Percentiles rank a stretch among this genome's conserved stretches.
Evolutionary conservation across 106 monocot genomes (phyloP).

Genomic region (Dendrobium chrysotoxum): DNA sequence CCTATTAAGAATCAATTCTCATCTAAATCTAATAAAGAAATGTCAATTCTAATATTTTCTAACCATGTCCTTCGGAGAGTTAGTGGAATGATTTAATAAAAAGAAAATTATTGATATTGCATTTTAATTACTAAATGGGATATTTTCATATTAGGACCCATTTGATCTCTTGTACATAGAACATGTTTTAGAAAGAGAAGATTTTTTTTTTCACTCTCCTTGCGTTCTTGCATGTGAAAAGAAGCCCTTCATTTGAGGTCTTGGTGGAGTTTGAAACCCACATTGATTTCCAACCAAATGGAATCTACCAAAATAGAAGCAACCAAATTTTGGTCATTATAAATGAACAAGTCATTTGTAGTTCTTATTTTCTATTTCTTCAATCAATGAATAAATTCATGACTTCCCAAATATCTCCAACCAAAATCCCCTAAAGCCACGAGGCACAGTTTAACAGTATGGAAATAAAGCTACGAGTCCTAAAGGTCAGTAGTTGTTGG

Average conservation of each 20-base stretch:
- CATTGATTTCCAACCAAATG: not conserved
- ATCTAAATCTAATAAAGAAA: no score
- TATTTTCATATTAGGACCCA: not conserved
- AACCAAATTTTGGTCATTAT: not conserved
- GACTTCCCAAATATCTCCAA: not conserved
- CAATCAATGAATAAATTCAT: not conserved
- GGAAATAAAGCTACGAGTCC: not conserved
- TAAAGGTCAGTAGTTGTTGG: not conserved
- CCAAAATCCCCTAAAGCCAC: not conserved
- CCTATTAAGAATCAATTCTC: no score
- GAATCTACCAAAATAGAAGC: not conserved
- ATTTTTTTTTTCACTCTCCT: not conserved
- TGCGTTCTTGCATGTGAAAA: not conserved
- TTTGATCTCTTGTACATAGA: not conserved
- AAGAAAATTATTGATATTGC: not conserved
- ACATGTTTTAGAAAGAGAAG: not conserved
- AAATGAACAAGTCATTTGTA: no score
- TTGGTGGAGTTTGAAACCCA: not conserved
- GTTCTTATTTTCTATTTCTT: not conserved
- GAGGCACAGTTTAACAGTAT: not conserved
- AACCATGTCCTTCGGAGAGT: no score
- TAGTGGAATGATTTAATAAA: no score
- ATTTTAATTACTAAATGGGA: not conserved
- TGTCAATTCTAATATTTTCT: no score
- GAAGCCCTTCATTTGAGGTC: not conserved